Evolutionary conservation across 306 rosid species (phyloP), one percentile per base, ranked within the genome.

Genomic region (Fragaria iinumae): DNA sequence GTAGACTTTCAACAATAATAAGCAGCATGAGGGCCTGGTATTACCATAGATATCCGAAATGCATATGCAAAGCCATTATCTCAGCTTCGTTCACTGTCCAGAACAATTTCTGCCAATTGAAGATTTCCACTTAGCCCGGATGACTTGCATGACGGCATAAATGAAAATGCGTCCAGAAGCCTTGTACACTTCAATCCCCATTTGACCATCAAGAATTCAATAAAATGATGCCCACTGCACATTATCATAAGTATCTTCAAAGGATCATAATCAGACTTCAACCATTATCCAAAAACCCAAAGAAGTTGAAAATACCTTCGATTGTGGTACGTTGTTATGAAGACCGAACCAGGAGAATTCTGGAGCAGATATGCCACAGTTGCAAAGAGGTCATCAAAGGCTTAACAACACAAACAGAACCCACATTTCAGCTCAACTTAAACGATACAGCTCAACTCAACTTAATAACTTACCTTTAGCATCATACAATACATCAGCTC

Each of bases 401-500:
- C 97, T 92, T 83, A 55, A 48, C 52, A 52, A 78, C 64, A 79
- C 47, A 73, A 63, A 67, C 25, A 62, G 79, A 77, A 66, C 45
- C 62, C 77, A 73, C 32, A 44, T 69, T 71, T 88, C 56, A 83
- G 88, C 59, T 70, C 78, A 84, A 74, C 49, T 36, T 14, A 43
- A 2, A 69, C 29, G 76, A 80, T 73, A 38, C 47, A 21, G 52
- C n/a, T n/a, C n/a, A n/a, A n/a, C n/a, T n/a, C n/a, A n/a, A n/a
- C n/a, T n/a, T 59, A 72, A 69, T 29, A 12, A 52, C 88, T 77
- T 84, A 94, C 98, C 96, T 5, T 75, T 80, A 25, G 92, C 84
- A 78, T 94, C 97, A 74, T 94, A 90, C 71, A 92, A 82, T 12
- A 94, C 97, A 83, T 92, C 96, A 29, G 96, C 97, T 67, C 97